Percentiles rank a stretch among this genome's conserved stretches.
These are phyloP conservation scores for Phytopythium vexans DNA, from an alignment of 352 stramenopile genomes.

Conservation along the genomic window DNA sequence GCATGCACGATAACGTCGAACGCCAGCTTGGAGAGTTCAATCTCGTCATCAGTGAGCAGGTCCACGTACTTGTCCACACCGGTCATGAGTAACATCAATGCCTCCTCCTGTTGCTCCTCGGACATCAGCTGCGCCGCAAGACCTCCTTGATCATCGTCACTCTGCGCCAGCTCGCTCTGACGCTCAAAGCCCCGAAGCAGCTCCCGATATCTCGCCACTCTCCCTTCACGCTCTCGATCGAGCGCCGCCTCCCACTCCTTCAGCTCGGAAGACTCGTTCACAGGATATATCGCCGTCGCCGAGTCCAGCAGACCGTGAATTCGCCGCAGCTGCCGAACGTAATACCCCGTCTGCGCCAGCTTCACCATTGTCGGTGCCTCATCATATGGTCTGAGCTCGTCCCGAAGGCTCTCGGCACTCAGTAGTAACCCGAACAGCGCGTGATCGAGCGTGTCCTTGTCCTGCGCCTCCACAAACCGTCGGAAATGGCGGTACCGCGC, in stretches of 20 bases:
- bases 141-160: not conserved
- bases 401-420: not conserved
- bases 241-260: not conserved
- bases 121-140: not conserved
- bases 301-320: not conserved
- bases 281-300: not conserved
- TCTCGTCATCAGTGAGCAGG: not conserved
- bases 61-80: not conserved
- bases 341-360: not conserved
- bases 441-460: not conserved
- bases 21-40: not conserved
- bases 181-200: not conserved
- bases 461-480: not conserved
- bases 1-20: not conserved
- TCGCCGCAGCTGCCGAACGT: not conserved
- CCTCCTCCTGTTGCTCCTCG: not conserved
- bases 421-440: constrained; percentile 1
- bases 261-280: not conserved
- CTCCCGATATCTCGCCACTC: not conserved
- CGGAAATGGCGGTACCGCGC: not conserved
- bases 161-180: not conserved
- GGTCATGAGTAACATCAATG: not conserved
- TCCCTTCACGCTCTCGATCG: not conserved
- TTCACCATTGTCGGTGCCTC: not conserved
- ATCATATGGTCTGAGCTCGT: not conserved